Percentiles rank a stretch among this genome's conserved stretches.
Conservation (phyloP, 2,329 filamentous ascomycete species). For the Phialophora macrospora region DNA sequence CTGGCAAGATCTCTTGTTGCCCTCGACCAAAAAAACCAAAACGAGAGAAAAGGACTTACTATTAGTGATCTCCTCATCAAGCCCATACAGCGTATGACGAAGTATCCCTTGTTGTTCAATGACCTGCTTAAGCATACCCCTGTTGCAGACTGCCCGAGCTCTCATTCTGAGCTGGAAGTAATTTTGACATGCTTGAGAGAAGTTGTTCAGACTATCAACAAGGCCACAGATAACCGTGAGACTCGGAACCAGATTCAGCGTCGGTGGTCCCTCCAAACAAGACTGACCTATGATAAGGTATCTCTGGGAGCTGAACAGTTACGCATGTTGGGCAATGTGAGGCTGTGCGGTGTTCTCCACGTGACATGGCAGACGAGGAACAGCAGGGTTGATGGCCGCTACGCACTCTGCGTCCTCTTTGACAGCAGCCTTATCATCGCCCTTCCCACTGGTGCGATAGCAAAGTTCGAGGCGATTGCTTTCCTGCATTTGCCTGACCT, state of each 20-base stretch:
- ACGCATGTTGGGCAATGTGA: slow-evolving; percentile 77
- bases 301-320: slow-evolving; percentile 63
- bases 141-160: slow-evolving; percentile 80
- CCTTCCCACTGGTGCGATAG: slow-evolving; percentile 65
- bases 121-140: slow-evolving; percentile 84
- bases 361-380: slow-evolving; percentile 74
- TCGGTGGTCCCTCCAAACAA: slow-evolving; percentile 83
- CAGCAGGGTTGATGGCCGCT: slow-evolving; percentile 71
- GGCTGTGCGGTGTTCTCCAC: slow-evolving; percentile 81
- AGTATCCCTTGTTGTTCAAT: slow-evolving; percentile 84
- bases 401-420: slow-evolving; percentile 86
- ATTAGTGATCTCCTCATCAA: slow-evolving; percentile 90
- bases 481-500: slow-evolving; percentile 71
- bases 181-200: slow-evolving; percentile 73
- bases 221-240: slow-evolving; percentile 75
- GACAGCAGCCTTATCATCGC: slow-evolving; percentile 78
- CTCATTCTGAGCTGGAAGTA: slow-evolving; percentile 78
- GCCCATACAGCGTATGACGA: slow-evolving; percentile 91
- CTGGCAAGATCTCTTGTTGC: slow-evolving; percentile 76
- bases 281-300: slow-evolving; percentile 73
- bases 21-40: slow-evolving; percentile 65
- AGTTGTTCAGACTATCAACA: slow-evolving; percentile 79
- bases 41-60: slow-evolving; percentile 75
- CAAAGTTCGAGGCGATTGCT: slow-evolving; percentile 73
- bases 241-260: slow-evolving; percentile 74